Percentiles rank a stretch among this genome's conserved stretches.
Evolutionary conservation across 2,329 filamentous ascomycete species (phyloP).

Genomic region (Fusarium sp.): DNA sequence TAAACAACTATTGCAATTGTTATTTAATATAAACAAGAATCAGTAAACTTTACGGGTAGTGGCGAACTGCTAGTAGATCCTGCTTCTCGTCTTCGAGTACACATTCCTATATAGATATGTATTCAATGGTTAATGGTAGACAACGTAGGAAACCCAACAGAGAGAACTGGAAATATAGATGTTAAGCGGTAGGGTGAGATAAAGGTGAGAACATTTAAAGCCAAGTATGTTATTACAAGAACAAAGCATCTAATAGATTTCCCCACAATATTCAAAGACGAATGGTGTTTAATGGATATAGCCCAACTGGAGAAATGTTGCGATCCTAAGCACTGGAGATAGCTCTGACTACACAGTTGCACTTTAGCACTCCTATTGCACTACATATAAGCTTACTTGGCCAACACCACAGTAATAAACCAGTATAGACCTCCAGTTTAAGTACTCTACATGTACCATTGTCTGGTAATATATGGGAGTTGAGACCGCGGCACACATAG

Average conservation of each 20-base stretch:
- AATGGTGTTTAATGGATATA: neutral
- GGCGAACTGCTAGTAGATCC: neutral
- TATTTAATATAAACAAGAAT: no score
- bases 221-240: neutral
- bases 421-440: neutral
- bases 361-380: neutral
- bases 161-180: neutral
- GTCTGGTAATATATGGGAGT: neutral
- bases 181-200: neutral
- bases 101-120: neutral
- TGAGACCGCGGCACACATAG: neutral
- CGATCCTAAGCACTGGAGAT: neutral
- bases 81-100: no score
- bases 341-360: neutral
- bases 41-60: neutral
- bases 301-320: neutral
- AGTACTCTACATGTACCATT: neutral
- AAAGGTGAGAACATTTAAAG: neutral
- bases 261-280: neutral
- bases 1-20: no score
- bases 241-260: neutral
- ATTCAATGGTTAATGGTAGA: neutral
- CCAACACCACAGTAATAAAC: neutral
- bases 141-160: neutral
- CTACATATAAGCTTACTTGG: neutral